These are phyloP conservation scores for Colletotrichum chrysophilum DNA, from an alignment of 2,329 filamentous ascomycete genomes.

Conservation along the genomic window DNA sequence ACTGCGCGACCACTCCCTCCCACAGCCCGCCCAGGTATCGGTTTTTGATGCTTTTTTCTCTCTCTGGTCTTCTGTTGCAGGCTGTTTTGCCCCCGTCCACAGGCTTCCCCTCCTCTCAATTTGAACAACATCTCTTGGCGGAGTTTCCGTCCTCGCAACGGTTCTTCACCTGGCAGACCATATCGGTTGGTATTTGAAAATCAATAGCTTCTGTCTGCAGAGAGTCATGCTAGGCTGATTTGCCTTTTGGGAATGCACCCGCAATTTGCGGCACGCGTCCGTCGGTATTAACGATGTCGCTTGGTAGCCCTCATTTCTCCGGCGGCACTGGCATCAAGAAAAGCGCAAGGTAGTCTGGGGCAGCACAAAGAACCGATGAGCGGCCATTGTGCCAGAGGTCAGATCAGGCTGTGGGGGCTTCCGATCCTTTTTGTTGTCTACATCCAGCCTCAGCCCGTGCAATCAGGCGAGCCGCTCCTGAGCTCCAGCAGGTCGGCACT, in stretches of 20 bases:
- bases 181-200: neutral
- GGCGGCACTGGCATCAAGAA: neutral
- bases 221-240: neutral
- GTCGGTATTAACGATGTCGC: neutral
- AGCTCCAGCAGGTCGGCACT: neutral
- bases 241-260: neutral
- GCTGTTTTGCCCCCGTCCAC: neutral
- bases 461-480: neutral
- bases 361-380: neutral
- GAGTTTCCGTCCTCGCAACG: neutral
- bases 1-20: neutral
- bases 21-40: neutral
- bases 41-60: neutral
- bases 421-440: neutral
- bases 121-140: conserved; percentile 14
- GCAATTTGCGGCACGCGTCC: neutral
- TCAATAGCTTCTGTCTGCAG: neutral
- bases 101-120: neutral
- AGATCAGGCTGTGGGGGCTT: neutral
- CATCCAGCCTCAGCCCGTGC: neutral
- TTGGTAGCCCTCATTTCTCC: neutral
- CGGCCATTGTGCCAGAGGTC: neutral
- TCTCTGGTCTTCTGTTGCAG: neutral
- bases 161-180: neutral
- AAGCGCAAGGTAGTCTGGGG: neutral